Evolutionary conservation across 2,329 filamentous ascomycete genomes (phyloP), one percentile per base, ranked within the genome.

Genomic region (Sporothrix brunneoviolacea): DNA sequence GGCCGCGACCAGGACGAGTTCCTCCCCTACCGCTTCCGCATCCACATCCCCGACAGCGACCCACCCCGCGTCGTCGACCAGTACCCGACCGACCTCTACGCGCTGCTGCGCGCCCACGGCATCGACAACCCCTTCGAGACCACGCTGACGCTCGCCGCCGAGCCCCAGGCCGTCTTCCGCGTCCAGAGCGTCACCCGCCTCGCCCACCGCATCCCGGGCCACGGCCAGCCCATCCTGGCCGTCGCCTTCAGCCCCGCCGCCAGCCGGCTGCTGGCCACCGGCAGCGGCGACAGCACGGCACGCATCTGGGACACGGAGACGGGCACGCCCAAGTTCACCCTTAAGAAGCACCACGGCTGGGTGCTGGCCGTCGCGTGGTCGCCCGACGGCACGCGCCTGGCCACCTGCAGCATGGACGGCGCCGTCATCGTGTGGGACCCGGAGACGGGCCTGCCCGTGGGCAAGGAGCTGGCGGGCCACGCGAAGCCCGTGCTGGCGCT

Each of bases 271-370:
- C 77, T 96, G 66, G 91, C 90, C 0, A 95, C 88, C 2, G 93
- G 91, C 0, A 89, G 86, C 54, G 93, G 93, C 41, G 93, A 98
- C 63, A 86, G 86, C 59, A 96, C 91, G 2, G 91, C 91, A 0
- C 75, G 91, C 51, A 84, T 97, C 70, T 96, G 89, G 89, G 91
- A 98, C 62, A 91, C 89, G 43, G 88, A 96, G 61, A 96, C 90
- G 0, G 91, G 91, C 42, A 96, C 90, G 10, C 90, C 91, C 0
- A 79, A 88, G 54, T 80, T 87, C 66, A 97, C 90, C 0, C 70
- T 97, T 43, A 86, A 88, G 60, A 90, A 90, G 0, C 93, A 97
- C 66, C 84, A 84, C 2, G 86, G 86, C 54, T 96, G 91, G 91
- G 90, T 97, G 4, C 69, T 97, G 50, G 88, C 83, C 2, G 88